Evolutionary conservation across 352 stramenopile species (phyloP), one percentile per base, ranked within the genome.

Genomic region (Elongisporangium anandrum): DNA sequence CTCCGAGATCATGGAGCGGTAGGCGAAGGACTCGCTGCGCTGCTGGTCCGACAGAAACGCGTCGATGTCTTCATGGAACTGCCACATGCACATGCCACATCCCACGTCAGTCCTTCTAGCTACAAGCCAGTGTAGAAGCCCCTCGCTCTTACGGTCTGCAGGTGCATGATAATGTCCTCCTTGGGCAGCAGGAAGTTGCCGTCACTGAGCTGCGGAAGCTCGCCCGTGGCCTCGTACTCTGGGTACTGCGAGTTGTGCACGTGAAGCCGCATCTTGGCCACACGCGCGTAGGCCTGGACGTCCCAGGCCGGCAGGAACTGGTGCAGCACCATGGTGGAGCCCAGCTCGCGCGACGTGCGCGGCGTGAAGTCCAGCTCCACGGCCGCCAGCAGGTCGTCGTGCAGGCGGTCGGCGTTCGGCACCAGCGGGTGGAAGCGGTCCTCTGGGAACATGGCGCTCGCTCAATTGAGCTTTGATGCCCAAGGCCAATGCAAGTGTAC

Each of bases 161-260:
- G 49, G 60, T 95, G 86, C 78, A 92, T 82, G 56, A 94, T 82
- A 52, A 95, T 94, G 60, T 92, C 73, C 23, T 90, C 78, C 58
- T 88, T 91, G 8, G 82, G 81, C 59, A 95, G 68, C 41, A 95
- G 71, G 56, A 92, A 95, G 66, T 95, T 92, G 58, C 86, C 86
- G 59, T 95, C 86, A 54, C 77, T 91, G 21, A 95, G 72, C 66
- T 95, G 86, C 34, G 86, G 86, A 52, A 95, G 63, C 65, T 90
- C 82, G 53, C 80, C 80, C 1, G 86, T 94, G 53, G 85, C 81
- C 58, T 94, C 86, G 62, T 93, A 92, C 47, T 59, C 53, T 19
- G 86, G 84, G 61, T 95, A 95, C 65, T 77, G 75, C 50, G 86
- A 91, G 81, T 94, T 95, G 61, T 94, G 79, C 55, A 95, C 84